These are phyloP conservation scores for Talaromyces atroroseus DNA, from an alignment of 2,329 filamentous ascomycete species.

Conservation along the genomic window DNA sequence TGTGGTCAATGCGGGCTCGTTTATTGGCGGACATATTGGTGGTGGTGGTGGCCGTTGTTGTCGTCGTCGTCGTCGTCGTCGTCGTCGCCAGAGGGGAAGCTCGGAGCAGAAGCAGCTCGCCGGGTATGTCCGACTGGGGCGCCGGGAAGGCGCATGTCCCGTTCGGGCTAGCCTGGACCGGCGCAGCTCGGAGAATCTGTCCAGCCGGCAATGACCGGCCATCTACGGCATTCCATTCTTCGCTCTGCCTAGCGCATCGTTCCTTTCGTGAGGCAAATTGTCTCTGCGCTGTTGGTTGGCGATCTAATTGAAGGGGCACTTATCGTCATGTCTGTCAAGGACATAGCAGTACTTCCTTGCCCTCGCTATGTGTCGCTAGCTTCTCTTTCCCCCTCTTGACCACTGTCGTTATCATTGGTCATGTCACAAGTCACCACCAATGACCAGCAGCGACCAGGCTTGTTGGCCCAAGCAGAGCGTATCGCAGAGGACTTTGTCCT, in stretches of 20 bases:
- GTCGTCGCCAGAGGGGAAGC: too few relatives aligned
- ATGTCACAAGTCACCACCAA: constrained; percentile 6
- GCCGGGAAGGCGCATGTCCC: neutral
- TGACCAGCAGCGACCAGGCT: constrained; percentile 10
- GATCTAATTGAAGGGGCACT: neutral
- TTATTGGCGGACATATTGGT: constrained; percentile 8
- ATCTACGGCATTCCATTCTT: neutral
- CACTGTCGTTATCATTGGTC: constrained; percentile 6
- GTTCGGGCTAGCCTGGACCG: neutral
- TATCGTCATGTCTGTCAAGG: neutral
- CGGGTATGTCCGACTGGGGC: too few relatives aligned
- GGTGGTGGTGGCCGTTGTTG: neutral
- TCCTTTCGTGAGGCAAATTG: neutral
- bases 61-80: too few relatives aligned
- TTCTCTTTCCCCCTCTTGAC: neutral
- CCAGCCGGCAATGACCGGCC: constrained; percentile 1
- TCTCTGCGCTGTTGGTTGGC: neutral
- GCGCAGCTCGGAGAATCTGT: neutral
- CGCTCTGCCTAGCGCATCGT: neutral
- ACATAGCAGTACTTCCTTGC: neutral
- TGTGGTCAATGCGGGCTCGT: constrained; percentile 3
- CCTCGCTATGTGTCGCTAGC: constrained; percentile 1
- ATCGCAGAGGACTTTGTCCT: constrained; percentile 14
- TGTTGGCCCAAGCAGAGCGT: constrained; percentile 14
- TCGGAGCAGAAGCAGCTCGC: too few relatives aligned